Evolutionary conservation across 805 yeast species (phyloP).

Genomic region (Myxozyma sirexii): DNA sequence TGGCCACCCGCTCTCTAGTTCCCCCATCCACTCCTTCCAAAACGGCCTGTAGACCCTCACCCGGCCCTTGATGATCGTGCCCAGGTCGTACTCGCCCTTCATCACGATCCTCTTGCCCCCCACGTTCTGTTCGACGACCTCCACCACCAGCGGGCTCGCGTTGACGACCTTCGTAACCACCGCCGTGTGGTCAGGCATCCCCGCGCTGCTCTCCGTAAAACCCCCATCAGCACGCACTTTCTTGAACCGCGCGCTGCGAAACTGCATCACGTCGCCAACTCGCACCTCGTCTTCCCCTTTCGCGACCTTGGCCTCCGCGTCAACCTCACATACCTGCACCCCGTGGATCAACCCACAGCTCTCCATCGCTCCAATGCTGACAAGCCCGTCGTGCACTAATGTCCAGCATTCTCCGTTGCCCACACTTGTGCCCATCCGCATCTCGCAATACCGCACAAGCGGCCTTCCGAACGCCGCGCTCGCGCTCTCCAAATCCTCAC

Average conservation of each 20-base stretch:
- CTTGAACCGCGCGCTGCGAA: conserved; percentile 38
- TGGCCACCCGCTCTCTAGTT: conserved; percentile 36
- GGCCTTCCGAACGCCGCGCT: conserved; percentile 39
- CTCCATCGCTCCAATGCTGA: conserved; percentile 31
- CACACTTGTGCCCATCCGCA: conserved; percentile 40
- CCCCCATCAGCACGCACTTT: conserved; percentile 28
- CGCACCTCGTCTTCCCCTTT: conserved; percentile 28
- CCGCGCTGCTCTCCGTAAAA: conserved; percentile 31
- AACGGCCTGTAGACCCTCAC: conserved; percentile 42
- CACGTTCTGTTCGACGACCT: conserved; percentile 41
- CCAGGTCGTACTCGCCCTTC: conserved; percentile 39
- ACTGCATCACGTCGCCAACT: conserved; percentile 46
- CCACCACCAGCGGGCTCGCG: conserved; percentile 4
- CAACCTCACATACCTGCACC: conserved; percentile 8
- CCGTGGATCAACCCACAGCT: conserved; percentile 27
- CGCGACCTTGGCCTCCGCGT: conserved; percentile 22
- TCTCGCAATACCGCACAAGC: conserved; percentile 44
- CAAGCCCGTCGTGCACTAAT: conserved; percentile 43
- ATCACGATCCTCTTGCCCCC: conserved; percentile 41
- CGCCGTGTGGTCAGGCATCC: conserved; percentile 45
- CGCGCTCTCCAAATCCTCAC: conserved; percentile 39
- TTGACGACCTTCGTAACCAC: conserved; percentile 39
- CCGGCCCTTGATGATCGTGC: conserved; percentile 39
- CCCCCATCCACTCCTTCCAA: conserved; percentile 42
- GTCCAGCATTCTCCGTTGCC: conserved; percentile 50